Conservation (phyloP, 139 green algal species). For the Chlamydomonas sp. region DNA sequence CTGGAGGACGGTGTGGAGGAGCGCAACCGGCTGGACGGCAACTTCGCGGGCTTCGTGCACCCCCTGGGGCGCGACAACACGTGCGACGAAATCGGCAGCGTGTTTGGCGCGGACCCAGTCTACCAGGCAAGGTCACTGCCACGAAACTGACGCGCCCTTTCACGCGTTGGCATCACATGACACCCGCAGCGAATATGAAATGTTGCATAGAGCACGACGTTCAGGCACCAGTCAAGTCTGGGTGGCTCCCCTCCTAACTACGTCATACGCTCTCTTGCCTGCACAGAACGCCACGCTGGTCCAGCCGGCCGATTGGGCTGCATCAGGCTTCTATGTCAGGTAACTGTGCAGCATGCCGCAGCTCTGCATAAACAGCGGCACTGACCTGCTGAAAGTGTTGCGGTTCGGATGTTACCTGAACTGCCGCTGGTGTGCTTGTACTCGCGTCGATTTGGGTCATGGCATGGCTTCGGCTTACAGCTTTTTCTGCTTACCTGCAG, state of each 20-base stretch:
- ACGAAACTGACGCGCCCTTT: background rate
- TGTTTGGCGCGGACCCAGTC: background rate
- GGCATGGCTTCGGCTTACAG: too few relatives aligned
- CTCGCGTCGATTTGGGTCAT: too few relatives aligned
- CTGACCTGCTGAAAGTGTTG: too few relatives aligned
- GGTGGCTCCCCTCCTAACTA: too few relatives aligned
- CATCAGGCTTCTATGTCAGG: background rate
- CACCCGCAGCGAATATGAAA: too few relatives aligned
- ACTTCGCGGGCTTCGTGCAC: slow-evolving; percentile 1
- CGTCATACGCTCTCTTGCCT: too few relatives aligned
- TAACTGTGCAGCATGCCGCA: background rate
- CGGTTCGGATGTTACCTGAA: too few relatives aligned
- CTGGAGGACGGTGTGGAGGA: background rate
- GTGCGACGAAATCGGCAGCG: background rate
- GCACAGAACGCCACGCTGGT: background rate
- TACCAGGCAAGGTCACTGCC: background rate
- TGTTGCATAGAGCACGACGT: too few relatives aligned
- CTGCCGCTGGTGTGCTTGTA: background rate
- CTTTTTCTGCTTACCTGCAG: background rate
- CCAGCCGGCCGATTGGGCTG: background rate
- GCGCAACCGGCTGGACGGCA: background rate
- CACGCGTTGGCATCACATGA: background rate
- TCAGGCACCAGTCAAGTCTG: too few relatives aligned
- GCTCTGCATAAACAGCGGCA: too few relatives aligned
- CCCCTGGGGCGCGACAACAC: background rate